A percentile compares a stretch with the other conserved stretches of the same genome.
phyloP scores from a whole-genome alignment of 306 rosid species.

The Calophaca sinica region DNA sequence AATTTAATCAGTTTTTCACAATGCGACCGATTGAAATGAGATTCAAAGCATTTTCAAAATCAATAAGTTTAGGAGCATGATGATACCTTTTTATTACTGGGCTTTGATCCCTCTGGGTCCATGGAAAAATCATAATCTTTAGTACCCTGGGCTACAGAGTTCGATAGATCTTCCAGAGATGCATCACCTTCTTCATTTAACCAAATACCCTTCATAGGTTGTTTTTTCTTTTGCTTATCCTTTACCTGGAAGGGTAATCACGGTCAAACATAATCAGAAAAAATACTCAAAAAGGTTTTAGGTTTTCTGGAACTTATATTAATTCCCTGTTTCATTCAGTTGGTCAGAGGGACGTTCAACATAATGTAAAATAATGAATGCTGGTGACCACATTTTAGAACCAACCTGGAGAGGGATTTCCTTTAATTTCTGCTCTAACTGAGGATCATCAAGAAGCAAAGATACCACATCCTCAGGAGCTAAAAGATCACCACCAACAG shows the following conservation, averaged over 20 bases:
- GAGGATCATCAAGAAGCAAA: constrained; percentile 93
- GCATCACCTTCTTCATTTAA: constrained; percentile 95
- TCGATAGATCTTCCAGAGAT: constrained; percentile 78
- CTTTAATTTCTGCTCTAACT: constrained; percentile 89
- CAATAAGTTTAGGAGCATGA: constrained; percentile 5
- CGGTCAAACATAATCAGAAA: constrained; percentile 37
- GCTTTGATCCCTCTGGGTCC: constrained; percentile 70
- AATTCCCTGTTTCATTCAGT: constrained; percentile 4
- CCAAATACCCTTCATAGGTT: constrained; percentile 69
- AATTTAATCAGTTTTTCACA: neutral
- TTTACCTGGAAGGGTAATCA: constrained; percentile 61
- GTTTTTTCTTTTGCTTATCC: constrained; percentile 89
- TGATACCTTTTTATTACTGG: constrained; percentile 80
- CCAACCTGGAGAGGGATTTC: constrained; percentile 84
- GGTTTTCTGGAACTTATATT: constrained; percentile 19
- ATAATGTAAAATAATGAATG: constrained; percentile 27
- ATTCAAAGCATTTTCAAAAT: constrained; percentile 14
- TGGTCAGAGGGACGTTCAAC: constrained; percentile 43
- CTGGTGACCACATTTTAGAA: constrained; percentile 41
- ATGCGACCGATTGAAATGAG: constrained; percentile 1
- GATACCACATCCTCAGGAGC: constrained; percentile 99
- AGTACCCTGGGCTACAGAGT: constrained; percentile 57
- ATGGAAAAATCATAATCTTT: constrained; percentile 60
- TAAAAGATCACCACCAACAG: constrained; percentile 95
- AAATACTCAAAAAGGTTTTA: constrained; percentile 27